These are phyloP conservation scores for Pichia cabralensis DNA, from an alignment of 805 yeast species.

Conservation along the genomic window DNA sequence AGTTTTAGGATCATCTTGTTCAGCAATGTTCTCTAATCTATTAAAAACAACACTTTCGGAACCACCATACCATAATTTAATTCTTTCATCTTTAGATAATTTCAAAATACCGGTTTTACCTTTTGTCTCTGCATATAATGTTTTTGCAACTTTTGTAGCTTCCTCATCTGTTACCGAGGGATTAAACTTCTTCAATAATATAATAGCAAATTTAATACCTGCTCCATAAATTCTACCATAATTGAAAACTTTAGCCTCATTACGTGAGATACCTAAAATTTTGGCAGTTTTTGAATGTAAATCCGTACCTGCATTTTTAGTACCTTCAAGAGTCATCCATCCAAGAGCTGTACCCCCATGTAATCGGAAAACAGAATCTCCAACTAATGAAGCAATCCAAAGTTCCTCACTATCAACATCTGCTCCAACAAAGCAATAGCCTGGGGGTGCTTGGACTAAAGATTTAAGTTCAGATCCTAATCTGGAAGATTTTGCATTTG, in stretches of 20 bases:
- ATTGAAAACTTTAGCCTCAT: slow-evolving; percentile 91
- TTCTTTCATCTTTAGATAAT: slow-evolving; percentile 5
- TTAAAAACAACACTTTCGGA: slow-evolving; percentile 90
- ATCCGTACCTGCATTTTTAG: slow-evolving; percentile 86
- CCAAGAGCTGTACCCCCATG: slow-evolving; percentile 98
- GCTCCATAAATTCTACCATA: slow-evolving; percentile 98
- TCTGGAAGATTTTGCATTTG: slow-evolving; percentile 77
- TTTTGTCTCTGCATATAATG: slow-evolving; percentile 72
- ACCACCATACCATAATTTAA: slow-evolving; percentile 68
- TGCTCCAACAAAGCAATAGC: slow-evolving; percentile 92
- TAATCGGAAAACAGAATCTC: slow-evolving; percentile 78
- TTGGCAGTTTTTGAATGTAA: slow-evolving; percentile 89
- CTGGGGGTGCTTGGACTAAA: slow-evolving; percentile 75
- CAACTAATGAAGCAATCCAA: slow-evolving; percentile 94
- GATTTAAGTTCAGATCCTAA: slow-evolving; percentile 93
- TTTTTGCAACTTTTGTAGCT: slow-evolving; percentile 54
- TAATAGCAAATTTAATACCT: slow-evolving; percentile 81
- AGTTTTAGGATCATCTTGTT: slow-evolving; percentile 69
- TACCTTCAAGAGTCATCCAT: slow-evolving; percentile 98
- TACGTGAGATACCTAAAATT: slow-evolving; percentile 79
- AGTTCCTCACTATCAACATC: slow-evolving; percentile 98
- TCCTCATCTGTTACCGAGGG: slow-evolving; percentile 55
- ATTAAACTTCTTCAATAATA: slow-evolving; percentile 76
- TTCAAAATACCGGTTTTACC: slow-evolving; percentile 38
- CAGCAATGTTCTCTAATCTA: slow-evolving; percentile 78